phyloP scores from a whole-genome alignment of 75 land plant species.

The Picea glauca region DNA sequence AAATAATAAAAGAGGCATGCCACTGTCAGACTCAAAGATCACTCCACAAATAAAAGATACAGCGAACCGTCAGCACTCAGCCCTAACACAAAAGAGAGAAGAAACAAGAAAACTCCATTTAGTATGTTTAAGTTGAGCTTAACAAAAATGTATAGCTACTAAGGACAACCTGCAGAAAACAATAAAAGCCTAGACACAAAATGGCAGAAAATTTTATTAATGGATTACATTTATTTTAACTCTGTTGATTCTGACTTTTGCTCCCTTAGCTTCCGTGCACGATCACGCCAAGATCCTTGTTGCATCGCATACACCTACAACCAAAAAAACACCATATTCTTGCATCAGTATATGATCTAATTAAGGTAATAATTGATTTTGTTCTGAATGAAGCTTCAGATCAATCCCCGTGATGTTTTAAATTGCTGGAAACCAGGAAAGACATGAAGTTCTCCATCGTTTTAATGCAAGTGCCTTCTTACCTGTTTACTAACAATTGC shows the following conservation, averaged over 20 bases:
- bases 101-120: too few relatives aligned
- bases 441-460: neutral
- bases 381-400: neutral
- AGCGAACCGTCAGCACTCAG: too few relatives aligned
- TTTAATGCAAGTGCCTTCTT: conserved; percentile 1
- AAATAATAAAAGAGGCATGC: too few relatives aligned
- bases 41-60: too few relatives aligned
- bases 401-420: neutral
- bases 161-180: too few relatives aligned
- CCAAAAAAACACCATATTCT: neutral
- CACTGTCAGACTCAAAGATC: too few relatives aligned
- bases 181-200: too few relatives aligned
- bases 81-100: too few relatives aligned
- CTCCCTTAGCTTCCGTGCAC: conserved; percentile 20
- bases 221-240: neutral
- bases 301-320: conserved; percentile 23
- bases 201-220: too few relatives aligned
- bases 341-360: neutral
- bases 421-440: neutral
- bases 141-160: too few relatives aligned
- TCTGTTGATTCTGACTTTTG: conserved; percentile 5
- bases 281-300: conserved; percentile 25
- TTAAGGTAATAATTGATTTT: neutral
- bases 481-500: conserved; percentile 11
- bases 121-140: too few relatives aligned